Evolutionary conservation across 1,284 basidiomycete genomes (phyloP).

Genomic region (Microbotryum scabiosae): DNA sequence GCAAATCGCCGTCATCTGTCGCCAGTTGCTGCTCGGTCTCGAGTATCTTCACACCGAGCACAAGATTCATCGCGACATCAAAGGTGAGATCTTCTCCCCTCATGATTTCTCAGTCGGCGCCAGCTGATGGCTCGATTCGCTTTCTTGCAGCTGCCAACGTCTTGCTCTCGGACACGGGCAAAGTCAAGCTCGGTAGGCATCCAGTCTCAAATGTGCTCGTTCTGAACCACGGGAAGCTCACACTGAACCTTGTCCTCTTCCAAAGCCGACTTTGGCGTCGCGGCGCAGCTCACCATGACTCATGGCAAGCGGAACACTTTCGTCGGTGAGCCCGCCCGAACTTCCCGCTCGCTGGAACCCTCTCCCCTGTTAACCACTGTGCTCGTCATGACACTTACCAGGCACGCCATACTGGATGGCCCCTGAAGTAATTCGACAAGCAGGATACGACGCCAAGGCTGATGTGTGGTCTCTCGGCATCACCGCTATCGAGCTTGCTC

Average conservation of each 20-base stretch:
- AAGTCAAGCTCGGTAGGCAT: slow-evolving; percentile 68
- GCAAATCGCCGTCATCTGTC: slow-evolving; percentile 88
- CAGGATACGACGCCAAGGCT: slow-evolving; percentile 52
- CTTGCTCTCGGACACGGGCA: slow-evolving; percentile 76
- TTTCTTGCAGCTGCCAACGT: slow-evolving; percentile 83
- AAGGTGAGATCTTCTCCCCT: slow-evolving; percentile 42
- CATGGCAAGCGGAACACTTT: slow-evolving; percentile 85
- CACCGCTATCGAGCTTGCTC: slow-evolving; percentile 44
- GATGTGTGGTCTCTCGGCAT: slow-evolving; percentile 46
- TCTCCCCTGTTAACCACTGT: background rate
- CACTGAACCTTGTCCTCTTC: background rate
- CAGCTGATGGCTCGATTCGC: no score
- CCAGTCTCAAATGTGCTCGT: background rate
- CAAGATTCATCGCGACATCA: slow-evolving; percentile 97
- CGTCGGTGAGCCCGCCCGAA: slow-evolving; percentile 44
- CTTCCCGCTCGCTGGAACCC: background rate
- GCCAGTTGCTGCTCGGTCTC: slow-evolving; percentile 85
- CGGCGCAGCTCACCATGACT: slow-evolving; percentile 69
- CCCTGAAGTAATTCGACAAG: slow-evolving; percentile 91
- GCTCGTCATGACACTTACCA: background rate
- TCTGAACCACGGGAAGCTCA: background rate
- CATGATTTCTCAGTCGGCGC: no score
- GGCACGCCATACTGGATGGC: slow-evolving; percentile 98
- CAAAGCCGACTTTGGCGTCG: slow-evolving; percentile 86
- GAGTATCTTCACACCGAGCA: slow-evolving; percentile 83